A percentile compares a stretch with the other conserved stretches of the same genome.
phyloP scores from a whole-genome alignment of 2,329 filamentous ascomycete species.

The Ophioceras dolichostomum region DNA sequence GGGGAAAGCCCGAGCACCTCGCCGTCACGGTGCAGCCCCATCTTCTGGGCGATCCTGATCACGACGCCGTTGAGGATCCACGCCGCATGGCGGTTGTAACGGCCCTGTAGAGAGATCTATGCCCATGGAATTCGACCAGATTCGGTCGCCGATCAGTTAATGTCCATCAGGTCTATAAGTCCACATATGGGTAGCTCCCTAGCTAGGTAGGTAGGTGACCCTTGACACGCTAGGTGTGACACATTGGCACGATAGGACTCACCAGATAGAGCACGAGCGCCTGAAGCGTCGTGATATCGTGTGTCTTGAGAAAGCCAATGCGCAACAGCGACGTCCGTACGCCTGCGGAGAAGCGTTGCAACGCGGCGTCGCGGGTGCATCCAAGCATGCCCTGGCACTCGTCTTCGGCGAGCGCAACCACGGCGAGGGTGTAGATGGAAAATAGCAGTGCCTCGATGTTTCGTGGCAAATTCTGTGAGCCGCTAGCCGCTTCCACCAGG shows the following conservation, averaged over 20 bases:
- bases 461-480: constrained; percentile 40
- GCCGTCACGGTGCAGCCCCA: constrained; percentile 54
- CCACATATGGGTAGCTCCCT: no score
- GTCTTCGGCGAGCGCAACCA: constrained; percentile 38
- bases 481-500: constrained; percentile 49
- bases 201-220: no score
- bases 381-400: constrained; percentile 44
- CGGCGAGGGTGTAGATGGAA: constrained; percentile 51
- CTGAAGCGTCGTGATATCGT: constrained; percentile 46
- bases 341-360: constrained; percentile 38
- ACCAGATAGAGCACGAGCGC: constrained; percentile 47
- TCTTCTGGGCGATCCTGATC: constrained; percentile 53
- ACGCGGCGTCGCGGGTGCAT: constrained; percentile 32
- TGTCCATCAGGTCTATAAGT: no score
- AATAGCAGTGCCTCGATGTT: constrained; percentile 51
- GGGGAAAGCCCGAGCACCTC: constrained; percentile 40
- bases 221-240: no score
- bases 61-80: constrained; percentile 50
- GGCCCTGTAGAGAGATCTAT: constrained; percentile 43
- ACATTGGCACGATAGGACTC: constrained; percentile 10
- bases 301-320: constrained; percentile 44
- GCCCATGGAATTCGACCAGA: no score
- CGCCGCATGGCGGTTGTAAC: constrained; percentile 44
- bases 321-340: constrained; percentile 36
- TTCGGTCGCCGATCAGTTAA: no score